Percentiles rank a stretch among this genome's conserved stretches.
phyloP scores from a whole-genome alignment of 768 basidiomycete genomes.

The Dictyophora rubrovolvata region DNA sequence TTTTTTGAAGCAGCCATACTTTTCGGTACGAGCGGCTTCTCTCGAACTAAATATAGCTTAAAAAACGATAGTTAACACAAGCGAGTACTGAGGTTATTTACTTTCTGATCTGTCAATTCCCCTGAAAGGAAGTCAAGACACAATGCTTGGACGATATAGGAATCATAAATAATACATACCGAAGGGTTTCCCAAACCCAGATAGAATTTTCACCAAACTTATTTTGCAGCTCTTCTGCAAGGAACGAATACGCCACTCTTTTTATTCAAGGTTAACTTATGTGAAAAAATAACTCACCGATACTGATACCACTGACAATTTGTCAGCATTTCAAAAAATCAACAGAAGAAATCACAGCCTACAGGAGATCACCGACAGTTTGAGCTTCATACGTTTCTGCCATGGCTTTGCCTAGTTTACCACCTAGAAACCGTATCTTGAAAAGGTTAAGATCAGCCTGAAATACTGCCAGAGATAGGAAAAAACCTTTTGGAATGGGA shows the following conservation, averaged over 20 bases:
- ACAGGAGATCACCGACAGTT: constrained; percentile 88
- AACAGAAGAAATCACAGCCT: constrained; percentile 21
- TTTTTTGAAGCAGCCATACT: constrained; percentile 98
- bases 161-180: constrained; percentile 35
- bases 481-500: constrained; percentile 81
- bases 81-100: constrained; percentile 18
- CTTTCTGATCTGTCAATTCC: constrained; percentile 88
- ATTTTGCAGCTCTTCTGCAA: constrained; percentile 70
- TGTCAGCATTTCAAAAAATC: neutral
- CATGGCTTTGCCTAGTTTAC: constrained; percentile 83
- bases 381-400: constrained; percentile 83
- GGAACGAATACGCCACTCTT: constrained; percentile 11
- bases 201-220: constrained; percentile 75
- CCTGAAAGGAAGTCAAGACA: no score
- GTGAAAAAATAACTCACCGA: neutral
- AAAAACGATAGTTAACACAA: neutral
- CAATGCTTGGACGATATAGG: neutral
- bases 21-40: constrained; percentile 69
- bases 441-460: neutral
- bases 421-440: constrained; percentile 89
- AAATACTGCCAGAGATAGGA: neutral
- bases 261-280: neutral
- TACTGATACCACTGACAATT: neutral
- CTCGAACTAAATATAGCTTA: constrained; percentile 52
- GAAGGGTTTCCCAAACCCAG: constrained; percentile 87